Evolutionary conservation across 2,329 filamentous ascomycete species (phyloP), one percentile per base, ranked within the genome.

Genomic region (Aspergillus quadricinctus): DNA sequence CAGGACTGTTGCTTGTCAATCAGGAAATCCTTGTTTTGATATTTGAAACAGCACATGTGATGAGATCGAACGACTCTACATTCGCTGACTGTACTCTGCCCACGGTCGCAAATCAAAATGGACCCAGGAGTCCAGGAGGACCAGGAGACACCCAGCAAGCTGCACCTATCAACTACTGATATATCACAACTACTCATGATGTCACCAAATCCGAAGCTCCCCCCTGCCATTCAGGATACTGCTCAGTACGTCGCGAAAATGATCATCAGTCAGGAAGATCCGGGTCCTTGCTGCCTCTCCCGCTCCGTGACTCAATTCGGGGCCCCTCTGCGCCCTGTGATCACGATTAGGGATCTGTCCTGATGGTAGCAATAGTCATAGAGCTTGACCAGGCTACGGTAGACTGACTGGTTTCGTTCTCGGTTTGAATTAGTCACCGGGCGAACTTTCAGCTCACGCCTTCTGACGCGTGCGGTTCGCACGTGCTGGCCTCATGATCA

Each of bases 381-480:
- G n/a, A 50, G n/a, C 14, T 21, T 14, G n/a, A 28, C 28, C n/a
- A 10, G 48, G 6, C 50, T 40, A 37, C 29, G 17, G 35, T 46
- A 19, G n/a, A 37, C 37, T 43, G n/a, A 37, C 37, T 43, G 46
- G 54, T 31, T 46, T 41, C 53, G 29, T 35, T 46, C 40, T 10
- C 35, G 43, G 50, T 60, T 52, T 56, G 23, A 23, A 29, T 23
- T 9, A 37, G 49, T 35, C 49, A 50, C 60, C 58, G 60, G 60
- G 54, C 52, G 55, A 59, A 51, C 52, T 49, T 31, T 50, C 52
- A 60, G 50, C 21, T 23, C 35, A n/a, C 53, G 35, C 11, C 56
- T 46, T 55, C 46, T 28, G 11, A 56, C 63, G 61, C 62, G 62
- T 64, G 64, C 61, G 35, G 55, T 59, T 43, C 49, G 57, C 62